Percentiles rank a stretch among this genome's conserved stretches.
These are phyloP conservation scores for Apophysomyces trapeziformis DNA, from an alignment of 371 early-diverging fungal species.

Conservation along the genomic window DNA sequence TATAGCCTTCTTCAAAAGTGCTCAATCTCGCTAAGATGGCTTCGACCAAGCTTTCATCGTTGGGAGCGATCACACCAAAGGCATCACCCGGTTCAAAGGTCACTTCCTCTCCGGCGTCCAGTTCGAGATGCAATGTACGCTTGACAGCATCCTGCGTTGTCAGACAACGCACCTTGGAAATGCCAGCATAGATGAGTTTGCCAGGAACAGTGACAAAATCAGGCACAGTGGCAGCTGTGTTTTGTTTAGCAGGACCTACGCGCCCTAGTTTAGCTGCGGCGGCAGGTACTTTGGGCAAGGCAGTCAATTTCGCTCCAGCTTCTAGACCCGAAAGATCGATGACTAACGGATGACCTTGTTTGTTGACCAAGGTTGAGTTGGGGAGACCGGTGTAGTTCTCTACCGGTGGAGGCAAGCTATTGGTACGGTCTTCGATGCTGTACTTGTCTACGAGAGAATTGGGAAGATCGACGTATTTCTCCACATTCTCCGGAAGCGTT, in stretches of 20 bases:
- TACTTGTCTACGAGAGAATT: slow-evolving; percentile 31
- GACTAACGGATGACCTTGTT: slow-evolving; percentile 34
- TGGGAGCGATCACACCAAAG: slow-evolving; percentile 84
- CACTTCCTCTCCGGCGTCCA: slow-evolving; percentile 60
- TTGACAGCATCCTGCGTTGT: slow-evolving; percentile 69
- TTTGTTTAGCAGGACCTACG: slow-evolving; percentile 19
- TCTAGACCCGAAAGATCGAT: slow-evolving; percentile 61
- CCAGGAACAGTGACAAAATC: slow-evolving; percentile 55
- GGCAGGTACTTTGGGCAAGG: slow-evolving; percentile 64
- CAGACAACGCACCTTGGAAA: slow-evolving; percentile 56
- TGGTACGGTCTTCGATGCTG: slow-evolving; percentile 17
- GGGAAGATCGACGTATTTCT: slow-evolving; percentile 31
- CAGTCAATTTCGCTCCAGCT: slow-evolving; percentile 62
- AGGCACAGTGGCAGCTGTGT: slow-evolving; percentile 25
- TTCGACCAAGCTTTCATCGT: slow-evolving; percentile 63
- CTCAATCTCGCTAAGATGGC: slow-evolving; percentile 55
- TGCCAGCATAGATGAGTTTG: slow-evolving; percentile 45
- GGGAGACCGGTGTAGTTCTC: slow-evolving; percentile 22
- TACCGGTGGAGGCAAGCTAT: slow-evolving; percentile 15
- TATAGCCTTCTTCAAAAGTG: slow-evolving; percentile 37
- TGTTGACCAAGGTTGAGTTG: slow-evolving; percentile 15
- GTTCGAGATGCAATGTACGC: slow-evolving; percentile 73
- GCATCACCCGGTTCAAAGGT: slow-evolving; percentile 84
- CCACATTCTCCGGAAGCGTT: slow-evolving; percentile 23
- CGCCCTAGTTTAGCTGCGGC: slow-evolving; percentile 43